A percentile compares a stretch with the other conserved stretches of the same genome.
These are phyloP conservation scores for Brassica carinata DNA, from an alignment of 345 rosid genomes.

Conservation along the genomic window DNA sequence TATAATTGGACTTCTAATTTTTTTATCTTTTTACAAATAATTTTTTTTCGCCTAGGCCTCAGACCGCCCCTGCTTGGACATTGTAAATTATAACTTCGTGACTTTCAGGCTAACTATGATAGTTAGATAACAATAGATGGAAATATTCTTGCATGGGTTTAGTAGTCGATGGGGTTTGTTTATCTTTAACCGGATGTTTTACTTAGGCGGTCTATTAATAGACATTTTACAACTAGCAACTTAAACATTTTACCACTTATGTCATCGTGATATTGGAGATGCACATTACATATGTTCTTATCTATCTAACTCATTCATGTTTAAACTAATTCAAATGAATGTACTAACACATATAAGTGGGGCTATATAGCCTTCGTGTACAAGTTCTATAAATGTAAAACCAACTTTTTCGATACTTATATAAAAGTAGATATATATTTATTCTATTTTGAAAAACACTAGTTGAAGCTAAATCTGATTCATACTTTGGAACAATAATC, in stretches of 20 bases:
- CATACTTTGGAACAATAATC: neutral
- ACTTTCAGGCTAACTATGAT: neutral
- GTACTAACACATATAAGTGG: neutral
- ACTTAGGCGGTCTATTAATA: neutral
- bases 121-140: neutral
- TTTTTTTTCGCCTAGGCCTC: no score
- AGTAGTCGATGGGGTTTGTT: neutral
- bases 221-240: neutral
- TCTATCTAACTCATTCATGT: neutral
- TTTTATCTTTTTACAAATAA: no score
- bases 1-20: no score
- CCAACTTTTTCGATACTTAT: neutral
- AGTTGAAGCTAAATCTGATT: neutral
- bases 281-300: neutral
- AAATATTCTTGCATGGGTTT: neutral
- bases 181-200: neutral
- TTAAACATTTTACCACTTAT: neutral
- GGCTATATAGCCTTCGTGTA: neutral
- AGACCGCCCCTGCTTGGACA: neutral
- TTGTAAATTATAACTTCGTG: neutral
- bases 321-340: neutral
- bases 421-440: neutral
- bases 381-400: neutral
- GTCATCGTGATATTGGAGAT: neutral
- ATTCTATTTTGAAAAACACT: neutral